Evolutionary conservation across 225 moss, liverwort and hornwort genomes (phyloP), one percentile per base, ranked within the genome.

Genomic region (Climacium dendroides): DNA sequence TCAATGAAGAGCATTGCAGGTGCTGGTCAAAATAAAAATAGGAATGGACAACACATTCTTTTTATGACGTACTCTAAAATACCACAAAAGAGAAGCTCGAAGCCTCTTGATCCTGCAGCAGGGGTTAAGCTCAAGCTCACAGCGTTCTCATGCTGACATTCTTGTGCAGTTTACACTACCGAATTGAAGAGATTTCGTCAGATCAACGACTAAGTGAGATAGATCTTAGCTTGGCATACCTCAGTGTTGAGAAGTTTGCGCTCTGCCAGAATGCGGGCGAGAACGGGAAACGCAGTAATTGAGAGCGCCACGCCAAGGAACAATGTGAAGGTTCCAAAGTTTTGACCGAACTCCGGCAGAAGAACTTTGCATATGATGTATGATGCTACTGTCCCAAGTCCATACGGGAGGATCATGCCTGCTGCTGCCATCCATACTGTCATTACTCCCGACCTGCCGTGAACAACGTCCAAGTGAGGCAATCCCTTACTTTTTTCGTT

Each of bases 211-310:
- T 10, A n/a, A 32, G 58, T 34, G 76, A 80, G 84, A 79, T 78
- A 43, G 62, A 62, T 57, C 30, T 50, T 15, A 47, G 62, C 17
- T 58, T 45, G 24, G 34, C 58, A 34, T 90, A 96, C 96, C 86
- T 95, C 94, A 29, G 93, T 93, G 83, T 89, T 91, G 57, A 95
- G 90, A 58, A 96, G 93, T 79, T 97, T 97, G 11, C 94, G 94
- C 76, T 97, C 97, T 60, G 95, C 85, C 50, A 97, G 91, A 63
- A 97, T 95, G 88, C 94, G 94, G 55, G 96, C 96, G 14, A 97
- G 94, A 45, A 97, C 95, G 18, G 96, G 96, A 70, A 97, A 97
- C 39, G 97, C 96, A 65, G 97, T 97, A 50, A 96, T 92, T 62
- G 96, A 95, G 28, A 96, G 79, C 54, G 97, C 90, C 41, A 95